Base-by-base conservation (phyloP, 73 alveolate species). In the Paramecium tetraurelia region DNA sequence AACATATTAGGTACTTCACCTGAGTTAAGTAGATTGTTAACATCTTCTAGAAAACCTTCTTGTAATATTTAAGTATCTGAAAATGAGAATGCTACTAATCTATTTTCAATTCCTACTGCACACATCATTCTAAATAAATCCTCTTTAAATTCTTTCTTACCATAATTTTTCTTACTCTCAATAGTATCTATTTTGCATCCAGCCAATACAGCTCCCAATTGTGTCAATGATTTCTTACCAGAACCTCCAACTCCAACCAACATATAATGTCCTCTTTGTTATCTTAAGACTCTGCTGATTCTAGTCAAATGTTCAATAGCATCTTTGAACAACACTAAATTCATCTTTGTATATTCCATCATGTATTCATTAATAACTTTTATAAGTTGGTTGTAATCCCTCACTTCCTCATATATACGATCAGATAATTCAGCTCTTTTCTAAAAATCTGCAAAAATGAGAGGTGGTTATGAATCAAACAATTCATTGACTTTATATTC, bases 1-100 rank as follows among this genome's bases (percentile, higher is more conserved):
- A 97, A 96, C 89, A 98, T 93, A 84, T 98, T 98, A 12, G 99
- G 98, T 1, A 98, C 97, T 94, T 97, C 99, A 12, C 99, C 99
- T 58, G 97, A 94, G 92, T 97, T 98, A 33, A 98, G 93, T 36
- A 98, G 93, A 85, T 96, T 96, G 93, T 98, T 98, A 9, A 98
- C 93, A 86, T 97, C 99, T 94, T 96, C 98, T 38, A 98, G 92
- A 94, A 98, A 96, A 53, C 97, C 95, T 89, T 98, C 99, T 84
- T 96, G 95, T 68, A 94, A 95, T 2, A 98, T 96, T 89, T 98
- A 90, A 36, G 97, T 93, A 93, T 98, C 99, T 70, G 96, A 86
- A 35, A 98, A 93, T 63, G 96, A 85, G 93, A 98, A 96, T 20
- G 94, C 97, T 21, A 94, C 57, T 86, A 94, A 85, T 94, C 92